Base-by-base conservation (phyloP, 768 basidiomycete species). In the Leucocoprinus sp. region DNA sequence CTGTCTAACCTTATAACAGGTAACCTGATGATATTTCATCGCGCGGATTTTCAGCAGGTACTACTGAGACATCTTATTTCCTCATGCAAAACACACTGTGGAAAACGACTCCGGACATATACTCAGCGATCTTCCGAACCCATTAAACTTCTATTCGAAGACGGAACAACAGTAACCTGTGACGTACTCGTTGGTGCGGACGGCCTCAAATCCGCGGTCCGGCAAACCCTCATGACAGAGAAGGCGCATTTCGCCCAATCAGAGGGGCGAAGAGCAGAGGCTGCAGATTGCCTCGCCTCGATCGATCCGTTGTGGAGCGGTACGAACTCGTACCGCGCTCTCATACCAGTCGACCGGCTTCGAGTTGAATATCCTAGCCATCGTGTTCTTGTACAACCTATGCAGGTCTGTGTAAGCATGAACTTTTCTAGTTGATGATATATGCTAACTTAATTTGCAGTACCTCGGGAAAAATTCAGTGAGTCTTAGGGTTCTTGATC, bases 151-250 rank as follows among this genome's bases (percentile, higher is more conserved):
- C 54, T 64, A 17, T 87, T 86, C 56, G 64, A 74, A 50, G 84
- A 86, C 54, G 81, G 79, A 33, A 66, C 78, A 11, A 69, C 63
- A 8, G 66, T 77, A 4, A 64, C 66, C 18, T 84, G 80, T 55
- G 82, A 86, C 56, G 56, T 84, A 8, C 72, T 87, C 61, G 60
- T 84, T 42, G 82, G 82, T 28, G 81, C 80, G n/a, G 82, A 84
- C 51, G 82, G 82, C 3, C 49, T 84, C 48, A 77, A 76, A 60
- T 82, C 80, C 23, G 66, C 64, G 46, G 74, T 80, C 52, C 64
- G 74, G 27, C 57, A 60, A 23, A 57, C 60, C 3, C 52, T 76
- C 36, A 49, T 73, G 39, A 54, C 51, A 37, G 69, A 70, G 53
- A 66, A 67, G 48, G 64, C 61, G 2, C 56, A 57, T 35, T 51